These are phyloP conservation scores for Aspergillus caelatus DNA, from an alignment of 2,329 filamentous ascomycete species.

Conservation along the genomic window DNA sequence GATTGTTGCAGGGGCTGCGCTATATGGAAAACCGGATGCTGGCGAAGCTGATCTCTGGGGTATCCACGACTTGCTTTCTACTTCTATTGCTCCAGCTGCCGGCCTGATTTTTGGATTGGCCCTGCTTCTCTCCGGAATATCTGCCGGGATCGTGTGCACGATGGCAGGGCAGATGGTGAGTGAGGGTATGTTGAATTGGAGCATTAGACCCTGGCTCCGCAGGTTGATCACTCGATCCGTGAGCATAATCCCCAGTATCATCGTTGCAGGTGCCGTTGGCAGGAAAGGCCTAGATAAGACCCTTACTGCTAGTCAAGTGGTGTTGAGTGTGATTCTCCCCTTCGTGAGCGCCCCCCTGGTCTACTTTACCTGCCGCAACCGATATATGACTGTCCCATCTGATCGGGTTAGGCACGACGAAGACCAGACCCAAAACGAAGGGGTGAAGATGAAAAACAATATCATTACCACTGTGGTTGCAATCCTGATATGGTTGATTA, in stretches of 20 bases:
- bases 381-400: slow-evolving; percentile 74
- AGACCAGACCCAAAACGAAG: slow-evolving; percentile 29
- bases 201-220: slow-evolving; percentile 74
- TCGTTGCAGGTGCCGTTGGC: slow-evolving; percentile 80
- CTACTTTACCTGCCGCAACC: slow-evolving; percentile 78
- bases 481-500: slow-evolving; percentile 70
- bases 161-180: slow-evolving; percentile 88
- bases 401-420: slow-evolving; percentile 42
- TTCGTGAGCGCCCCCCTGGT: slow-evolving; percentile 83
- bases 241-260: slow-evolving; percentile 78
- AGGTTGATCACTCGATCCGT: slow-evolving; percentile 76
- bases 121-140: slow-evolving; percentile 76
- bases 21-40: slow-evolving; percentile 66
- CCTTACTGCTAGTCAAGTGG: slow-evolving; percentile 76
- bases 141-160: slow-evolving; percentile 84
- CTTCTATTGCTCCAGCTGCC: slow-evolving; percentile 71
- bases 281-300: slow-evolving; percentile 70
- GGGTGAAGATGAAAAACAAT: slow-evolving; percentile 70
- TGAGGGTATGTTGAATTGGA: slow-evolving; percentile 79
- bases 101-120: slow-evolving; percentile 85
- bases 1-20: slow-evolving; percentile 76
- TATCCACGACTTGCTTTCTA: slow-evolving; percentile 73
- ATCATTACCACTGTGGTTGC: slow-evolving; percentile 65
- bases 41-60: slow-evolving; percentile 76
- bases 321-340: slow-evolving; percentile 75